phyloP scores from a whole-genome alignment of 179 eudicot species.

The Patellifolia procumbens region DNA sequence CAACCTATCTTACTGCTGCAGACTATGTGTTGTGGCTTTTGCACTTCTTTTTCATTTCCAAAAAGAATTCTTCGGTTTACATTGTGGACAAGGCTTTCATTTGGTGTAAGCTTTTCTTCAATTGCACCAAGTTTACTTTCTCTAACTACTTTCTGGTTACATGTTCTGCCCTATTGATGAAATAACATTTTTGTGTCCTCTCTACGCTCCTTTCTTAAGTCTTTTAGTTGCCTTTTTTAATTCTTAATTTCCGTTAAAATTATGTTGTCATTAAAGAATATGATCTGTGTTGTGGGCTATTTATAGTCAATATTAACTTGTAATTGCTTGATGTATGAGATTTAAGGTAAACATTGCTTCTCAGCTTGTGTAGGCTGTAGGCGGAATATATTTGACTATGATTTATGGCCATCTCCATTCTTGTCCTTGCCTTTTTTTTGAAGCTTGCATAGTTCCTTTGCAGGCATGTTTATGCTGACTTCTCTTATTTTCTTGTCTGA shows the following conservation, averaged over 20 bases:
- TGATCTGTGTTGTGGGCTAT: background rate
- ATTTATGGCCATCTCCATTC: background rate
- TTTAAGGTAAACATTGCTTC: background rate
- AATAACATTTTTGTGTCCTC: background rate
- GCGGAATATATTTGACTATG: background rate
- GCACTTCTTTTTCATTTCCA: background rate
- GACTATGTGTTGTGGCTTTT: background rate
- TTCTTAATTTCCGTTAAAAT: no score
- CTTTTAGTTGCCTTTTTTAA: background rate
- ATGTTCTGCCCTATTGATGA: background rate
- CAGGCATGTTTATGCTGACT: background rate
- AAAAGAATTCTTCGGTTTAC: background rate
- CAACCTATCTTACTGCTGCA: background rate
- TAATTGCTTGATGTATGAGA: background rate
- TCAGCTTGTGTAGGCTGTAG: background rate
- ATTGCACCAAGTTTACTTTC: background rate
- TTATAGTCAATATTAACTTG: background rate
- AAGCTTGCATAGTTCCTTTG: background rate
- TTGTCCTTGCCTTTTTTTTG: background rate
- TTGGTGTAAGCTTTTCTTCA: background rate
- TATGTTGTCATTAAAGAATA: background rate
- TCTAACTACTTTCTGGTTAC: background rate
- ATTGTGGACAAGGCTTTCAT: background rate
- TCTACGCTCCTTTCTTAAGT: background rate
- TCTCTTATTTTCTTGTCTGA: background rate